Conservation (phyloP, 305 asterid species). For the Fraxinus latifolia region DNA sequence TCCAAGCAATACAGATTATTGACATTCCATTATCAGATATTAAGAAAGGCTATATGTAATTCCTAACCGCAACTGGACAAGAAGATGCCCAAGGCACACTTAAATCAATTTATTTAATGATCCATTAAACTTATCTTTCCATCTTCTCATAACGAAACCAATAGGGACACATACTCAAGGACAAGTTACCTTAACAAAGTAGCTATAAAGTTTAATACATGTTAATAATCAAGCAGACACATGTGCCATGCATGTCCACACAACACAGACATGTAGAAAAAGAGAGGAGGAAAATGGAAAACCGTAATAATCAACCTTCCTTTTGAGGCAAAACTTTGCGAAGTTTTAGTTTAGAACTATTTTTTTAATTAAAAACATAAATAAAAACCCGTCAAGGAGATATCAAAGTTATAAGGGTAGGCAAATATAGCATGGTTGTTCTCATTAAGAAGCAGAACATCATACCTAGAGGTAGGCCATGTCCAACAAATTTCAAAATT, state of each 20-base stretch:
- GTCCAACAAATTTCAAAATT: neutral
- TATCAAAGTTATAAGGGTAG: neutral
- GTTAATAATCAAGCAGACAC: neutral
- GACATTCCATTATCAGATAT: neutral
- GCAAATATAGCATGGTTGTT: neutral
- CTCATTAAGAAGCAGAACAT: neutral
- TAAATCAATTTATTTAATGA: neutral
- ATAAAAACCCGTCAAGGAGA: neutral
- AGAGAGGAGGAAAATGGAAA: neutral
- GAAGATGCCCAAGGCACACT: neutral
- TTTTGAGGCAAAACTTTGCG: neutral
- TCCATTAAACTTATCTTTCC: neutral
- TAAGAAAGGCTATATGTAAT: neutral
- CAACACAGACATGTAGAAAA: neutral
- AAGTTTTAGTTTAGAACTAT: neutral
- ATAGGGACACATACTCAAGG: neutral
- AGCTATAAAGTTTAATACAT: neutral
- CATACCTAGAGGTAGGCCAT: neutral
- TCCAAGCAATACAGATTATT: neutral
- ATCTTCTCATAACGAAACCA: neutral
- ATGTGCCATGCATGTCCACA: neutral
- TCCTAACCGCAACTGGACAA: neutral
- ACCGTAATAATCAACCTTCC: neutral
- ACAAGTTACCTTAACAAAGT: neutral
- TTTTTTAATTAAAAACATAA: neutral